Evolutionary conservation across 306 rosid genomes (phyloP).

Genomic region (Trifolium subterraneum): DNA sequence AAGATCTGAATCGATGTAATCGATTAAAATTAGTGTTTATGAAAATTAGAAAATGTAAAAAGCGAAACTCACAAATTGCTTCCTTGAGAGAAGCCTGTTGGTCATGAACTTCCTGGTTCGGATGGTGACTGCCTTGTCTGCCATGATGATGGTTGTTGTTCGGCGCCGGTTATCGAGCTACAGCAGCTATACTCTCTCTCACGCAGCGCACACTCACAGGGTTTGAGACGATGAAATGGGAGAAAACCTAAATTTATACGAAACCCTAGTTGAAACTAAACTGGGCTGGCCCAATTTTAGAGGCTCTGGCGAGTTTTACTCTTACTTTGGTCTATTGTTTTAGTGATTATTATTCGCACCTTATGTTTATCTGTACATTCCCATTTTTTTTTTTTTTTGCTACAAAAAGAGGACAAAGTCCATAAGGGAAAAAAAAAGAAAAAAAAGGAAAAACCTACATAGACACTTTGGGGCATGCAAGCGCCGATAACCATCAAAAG

Average conservation of each 20-base stretch:
- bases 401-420: too few relatives aligned
- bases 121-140: slow-evolving; percentile 87
- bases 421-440: too few relatives aligned
- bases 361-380: too few relatives aligned
- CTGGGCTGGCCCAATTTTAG: neutral
- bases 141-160: slow-evolving; percentile 50
- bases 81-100: slow-evolving; percentile 79
- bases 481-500: too few relatives aligned
- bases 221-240: neutral
- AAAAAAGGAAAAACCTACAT: too few relatives aligned
- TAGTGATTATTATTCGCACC: neutral
- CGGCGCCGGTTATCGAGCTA: neutral
- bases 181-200: neutral
- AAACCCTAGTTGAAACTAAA: neutral
- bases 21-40: neutral
- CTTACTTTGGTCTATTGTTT: neutral
- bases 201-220: neutral
- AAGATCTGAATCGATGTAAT: neutral
- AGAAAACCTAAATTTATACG: neutral
- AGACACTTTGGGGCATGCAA: too few relatives aligned
- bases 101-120: slow-evolving; percentile 92
- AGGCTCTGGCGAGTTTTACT: accelerated
- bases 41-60: neutral
- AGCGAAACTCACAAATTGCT: slow-evolving; percentile 72
- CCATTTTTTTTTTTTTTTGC: too few relatives aligned